phyloP scores from a whole-genome alignment of 2,329 filamentous ascomycete genomes.

The Pyricularia pennisetigena region DNA sequence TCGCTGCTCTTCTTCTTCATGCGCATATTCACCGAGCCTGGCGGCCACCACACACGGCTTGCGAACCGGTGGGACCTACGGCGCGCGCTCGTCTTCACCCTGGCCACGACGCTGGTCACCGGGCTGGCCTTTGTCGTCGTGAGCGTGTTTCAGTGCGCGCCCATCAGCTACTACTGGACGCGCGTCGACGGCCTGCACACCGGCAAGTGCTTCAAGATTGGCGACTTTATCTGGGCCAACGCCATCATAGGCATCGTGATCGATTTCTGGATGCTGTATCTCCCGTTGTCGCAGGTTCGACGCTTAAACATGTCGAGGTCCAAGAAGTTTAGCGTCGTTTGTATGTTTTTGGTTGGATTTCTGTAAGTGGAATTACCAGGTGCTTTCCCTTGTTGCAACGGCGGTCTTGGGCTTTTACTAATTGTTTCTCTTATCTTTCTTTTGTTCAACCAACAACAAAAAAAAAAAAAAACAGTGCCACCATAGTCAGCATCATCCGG shows the following conservation, averaged over 20 bases:
- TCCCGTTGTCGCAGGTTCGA: background rate
- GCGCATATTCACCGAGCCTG: background rate
- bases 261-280: slow-evolving; percentile 1
- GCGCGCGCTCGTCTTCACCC: background rate
- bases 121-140: background rate
- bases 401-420: no score
- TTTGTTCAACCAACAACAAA: no score
- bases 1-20: background rate
- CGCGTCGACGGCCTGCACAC: background rate
- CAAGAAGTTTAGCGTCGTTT: background rate
- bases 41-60: background rate
- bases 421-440: no score
- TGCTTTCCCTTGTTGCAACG: no score
- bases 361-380: no score
- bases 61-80: background rate
- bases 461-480: background rate
- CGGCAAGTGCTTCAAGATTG: background rate
- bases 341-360: background rate
- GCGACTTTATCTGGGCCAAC: background rate
- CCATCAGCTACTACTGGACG: background rate
- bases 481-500: background rate
- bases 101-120: background rate
- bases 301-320: background rate
- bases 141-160: background rate
- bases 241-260: background rate